Percentiles rank a stretch among this genome's conserved stretches.
These are phyloP conservation scores for Termitomyces heimii DNA, from an alignment of 768 basidiomycete species.

Conservation along the genomic window DNA sequence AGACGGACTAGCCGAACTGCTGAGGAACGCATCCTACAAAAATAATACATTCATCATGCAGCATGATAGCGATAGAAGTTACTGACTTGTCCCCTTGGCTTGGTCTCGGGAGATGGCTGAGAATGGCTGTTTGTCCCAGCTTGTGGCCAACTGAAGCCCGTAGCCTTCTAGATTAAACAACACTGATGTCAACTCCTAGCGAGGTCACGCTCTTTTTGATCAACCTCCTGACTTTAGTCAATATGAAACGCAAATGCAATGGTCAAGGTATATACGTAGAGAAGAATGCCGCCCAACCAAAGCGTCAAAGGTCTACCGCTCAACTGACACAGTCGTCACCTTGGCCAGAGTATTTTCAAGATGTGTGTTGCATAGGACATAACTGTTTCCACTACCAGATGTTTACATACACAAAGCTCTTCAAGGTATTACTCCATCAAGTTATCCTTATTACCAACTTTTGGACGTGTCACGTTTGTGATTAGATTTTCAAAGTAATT, in stretches of 20 bases:
- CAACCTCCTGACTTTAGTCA: background rate
- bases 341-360: conserved; percentile 66
- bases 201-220: background rate
- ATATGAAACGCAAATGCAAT: conserved; percentile 12
- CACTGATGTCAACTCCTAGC: background rate
- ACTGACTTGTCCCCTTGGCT: background rate
- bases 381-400: background rate
- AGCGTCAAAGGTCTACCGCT: background rate
- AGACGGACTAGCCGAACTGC: conserved; percentile 28
- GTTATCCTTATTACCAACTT: background rate
- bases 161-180: conserved; percentile 2
- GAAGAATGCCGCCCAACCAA: conserved; percentile 1
- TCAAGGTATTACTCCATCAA: background rate
- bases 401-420: conserved; percentile 21
- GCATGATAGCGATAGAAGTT: background rate
- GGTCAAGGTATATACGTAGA: background rate
- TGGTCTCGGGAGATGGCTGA: background rate
- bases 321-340: conserved; percentile 1
- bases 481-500: conserved; percentile 7
- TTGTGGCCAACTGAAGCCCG: background rate
- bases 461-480: background rate
- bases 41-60: background rate
- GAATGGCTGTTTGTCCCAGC: background rate
- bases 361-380: conserved; percentile 19
- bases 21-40: conserved; percentile 29